Conservation (phyloP, 805 yeast species). For the Kuraishia ogatae region DNA sequence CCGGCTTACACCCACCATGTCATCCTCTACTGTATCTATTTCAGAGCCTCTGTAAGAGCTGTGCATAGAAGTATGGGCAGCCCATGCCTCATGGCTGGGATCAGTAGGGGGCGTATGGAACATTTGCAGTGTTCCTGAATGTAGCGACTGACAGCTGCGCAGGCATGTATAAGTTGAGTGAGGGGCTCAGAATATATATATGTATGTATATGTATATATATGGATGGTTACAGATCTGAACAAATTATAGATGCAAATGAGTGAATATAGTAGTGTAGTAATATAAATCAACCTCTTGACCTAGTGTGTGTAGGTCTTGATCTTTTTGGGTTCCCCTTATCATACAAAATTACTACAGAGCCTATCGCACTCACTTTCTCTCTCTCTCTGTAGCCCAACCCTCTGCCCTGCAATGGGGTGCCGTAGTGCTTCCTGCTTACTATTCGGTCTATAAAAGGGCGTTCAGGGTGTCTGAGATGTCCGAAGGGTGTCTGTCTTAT, state of each 20-base stretch:
- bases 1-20: background rate
- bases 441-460: background rate
- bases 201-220: too few relatives aligned
- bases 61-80: slow-evolving; percentile 13
- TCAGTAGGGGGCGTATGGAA: slow-evolving; percentile 26
- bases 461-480: background rate
- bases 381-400: background rate
- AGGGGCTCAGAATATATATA: too few relatives aligned
- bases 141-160: background rate
- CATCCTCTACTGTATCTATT: background rate
- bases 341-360: background rate
- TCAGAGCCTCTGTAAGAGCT: slow-evolving; percentile 13
- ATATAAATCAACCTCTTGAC: too few relatives aligned
- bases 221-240: background rate
- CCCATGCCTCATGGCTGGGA: slow-evolving; percentile 15
- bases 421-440: background rate
- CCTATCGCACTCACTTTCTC: background rate
- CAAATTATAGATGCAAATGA: background rate
- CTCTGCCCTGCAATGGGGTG: background rate
- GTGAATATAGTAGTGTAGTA: background rate
- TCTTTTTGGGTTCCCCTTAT: background rate
- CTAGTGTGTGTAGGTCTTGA: background rate
- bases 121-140: slow-evolving; percentile 10
- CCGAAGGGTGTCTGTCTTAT: too few relatives aligned
- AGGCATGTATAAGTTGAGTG: background rate